Evolutionary conservation across 768 basidiomycete species (phyloP).

Genomic region (Termitomyces sp.): DNA sequence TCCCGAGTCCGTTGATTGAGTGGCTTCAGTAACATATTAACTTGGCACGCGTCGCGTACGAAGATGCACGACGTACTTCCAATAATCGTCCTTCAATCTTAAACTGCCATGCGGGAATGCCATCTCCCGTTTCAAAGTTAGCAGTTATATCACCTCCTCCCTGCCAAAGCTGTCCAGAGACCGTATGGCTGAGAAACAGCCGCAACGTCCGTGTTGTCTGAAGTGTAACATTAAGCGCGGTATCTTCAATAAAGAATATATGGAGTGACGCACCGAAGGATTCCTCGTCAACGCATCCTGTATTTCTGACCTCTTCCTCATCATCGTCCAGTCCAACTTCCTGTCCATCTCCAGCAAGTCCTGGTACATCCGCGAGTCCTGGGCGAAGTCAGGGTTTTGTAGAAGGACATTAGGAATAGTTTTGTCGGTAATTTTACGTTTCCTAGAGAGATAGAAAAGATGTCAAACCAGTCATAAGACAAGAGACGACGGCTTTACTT

Average conservation of each 20-base stretch:
- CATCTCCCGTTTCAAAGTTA: conserved; percentile 80
- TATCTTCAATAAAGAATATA: conserved; percentile 1
- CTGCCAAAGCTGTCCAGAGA: conserved; percentile 87
- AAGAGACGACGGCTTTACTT: conserved; percentile 26
- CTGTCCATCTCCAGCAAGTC: conserved; percentile 86
- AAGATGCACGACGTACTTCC: conserved; percentile 48
- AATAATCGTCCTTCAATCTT: conserved; percentile 86
- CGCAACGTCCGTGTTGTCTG: conserved; percentile 83
- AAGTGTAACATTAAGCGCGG: conserved; percentile 10
- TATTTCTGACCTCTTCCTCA: conserved; percentile 85
- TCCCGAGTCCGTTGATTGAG: conserved; percentile 65
- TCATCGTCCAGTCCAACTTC: conserved; percentile 93
- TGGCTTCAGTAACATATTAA: conserved; percentile 34
- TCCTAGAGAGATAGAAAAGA: conserved; percentile 38
- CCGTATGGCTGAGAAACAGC: conserved; percentile 85
- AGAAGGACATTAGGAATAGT: conserved; percentile 74
- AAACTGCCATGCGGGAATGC: conserved; percentile 86
- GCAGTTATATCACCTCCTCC: conserved; percentile 46
- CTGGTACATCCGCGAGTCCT: conserved; percentile 85
- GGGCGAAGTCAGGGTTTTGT: conserved; percentile 71
- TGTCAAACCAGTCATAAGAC: not conserved
- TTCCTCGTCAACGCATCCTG: conserved; percentile 82
- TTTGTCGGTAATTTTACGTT: conserved; percentile 79
- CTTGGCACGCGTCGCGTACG: not conserved
- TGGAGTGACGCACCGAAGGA: conserved; percentile 51